These are phyloP conservation scores for Claviceps maximensis DNA, from an alignment of 2,329 filamentous ascomycete genomes.

Conservation along the genomic window DNA sequence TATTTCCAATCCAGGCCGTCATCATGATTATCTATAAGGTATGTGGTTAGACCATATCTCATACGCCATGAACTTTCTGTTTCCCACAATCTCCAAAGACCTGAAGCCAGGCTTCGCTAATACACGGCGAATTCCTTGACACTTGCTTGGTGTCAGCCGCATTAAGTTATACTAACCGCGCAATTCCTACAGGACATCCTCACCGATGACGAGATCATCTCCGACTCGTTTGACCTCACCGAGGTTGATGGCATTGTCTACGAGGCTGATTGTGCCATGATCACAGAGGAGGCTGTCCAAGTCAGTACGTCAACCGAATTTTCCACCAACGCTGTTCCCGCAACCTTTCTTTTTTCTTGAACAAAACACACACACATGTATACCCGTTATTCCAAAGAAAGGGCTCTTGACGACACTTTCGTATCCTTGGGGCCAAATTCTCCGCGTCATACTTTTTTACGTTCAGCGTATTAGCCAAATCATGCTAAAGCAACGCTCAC, in stretches of 20 bases:
- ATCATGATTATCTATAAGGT: constrained; percentile 68
- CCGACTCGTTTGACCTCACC: constrained; percentile 82
- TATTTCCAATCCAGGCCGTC: constrained; percentile 23
- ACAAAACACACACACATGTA: no score
- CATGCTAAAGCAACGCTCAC: background rate
- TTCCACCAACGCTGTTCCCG: background rate
- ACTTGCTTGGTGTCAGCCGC: background rate
- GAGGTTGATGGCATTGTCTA: constrained; percentile 67
- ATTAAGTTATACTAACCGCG: constrained; percentile 12
- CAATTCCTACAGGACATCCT: constrained; percentile 58
- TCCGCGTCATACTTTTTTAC: background rate
- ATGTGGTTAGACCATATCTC: no score
- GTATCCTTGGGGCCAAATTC: background rate
- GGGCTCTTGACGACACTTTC: no score
- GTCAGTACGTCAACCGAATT: constrained; percentile 46
- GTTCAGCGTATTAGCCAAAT: background rate
- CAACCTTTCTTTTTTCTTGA: no score
- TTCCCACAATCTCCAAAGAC: background rate
- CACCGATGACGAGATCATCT: constrained; percentile 89
- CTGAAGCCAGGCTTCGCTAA: constrained; percentile 6
- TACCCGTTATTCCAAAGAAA: no score
- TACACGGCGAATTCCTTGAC: constrained; percentile 2
- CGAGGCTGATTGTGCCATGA: constrained; percentile 87
- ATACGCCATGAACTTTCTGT: no score
- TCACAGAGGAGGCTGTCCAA: constrained; percentile 60